Conservation (phyloP, 148 eudicot species). For the Arctostaphylos glauca region DNA sequence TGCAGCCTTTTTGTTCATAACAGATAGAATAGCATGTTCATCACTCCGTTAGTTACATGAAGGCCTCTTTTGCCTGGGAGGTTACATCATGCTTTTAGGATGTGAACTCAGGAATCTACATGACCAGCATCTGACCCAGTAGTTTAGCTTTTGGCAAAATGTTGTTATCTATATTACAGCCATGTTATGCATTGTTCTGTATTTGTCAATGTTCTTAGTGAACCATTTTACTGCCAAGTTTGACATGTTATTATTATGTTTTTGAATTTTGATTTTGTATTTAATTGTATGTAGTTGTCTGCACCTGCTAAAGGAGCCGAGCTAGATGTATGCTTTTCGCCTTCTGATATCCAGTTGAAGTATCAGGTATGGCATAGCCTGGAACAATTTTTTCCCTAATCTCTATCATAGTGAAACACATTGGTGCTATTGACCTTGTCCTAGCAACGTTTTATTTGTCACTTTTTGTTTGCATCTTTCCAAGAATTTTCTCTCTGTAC, state of each 20-base stretch:
- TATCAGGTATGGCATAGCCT: constrained; percentile 51
- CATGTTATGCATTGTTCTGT: not conserved
- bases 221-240: not conserved
- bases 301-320: constrained; percentile 32
- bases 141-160: not conserved
- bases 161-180: not conserved
- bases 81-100: constrained; percentile 3
- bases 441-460: not conserved
- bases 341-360: constrained; percentile 47
- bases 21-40: not conserved
- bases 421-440: not conserved
- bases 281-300: constrained; percentile 21
- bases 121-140: constrained; percentile 1
- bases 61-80: not conserved
- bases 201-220: not conserved
- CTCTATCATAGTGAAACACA: not conserved
- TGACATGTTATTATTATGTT: not conserved
- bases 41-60: not conserved
- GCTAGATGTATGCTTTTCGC: constrained; percentile 41
- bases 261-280: not conserved
- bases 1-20: not conserved
- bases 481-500: not conserved
- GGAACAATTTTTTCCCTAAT: not conserved
- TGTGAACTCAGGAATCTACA: not conserved
- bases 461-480: not conserved